A percentile compares a stretch with the other conserved stretches of the same genome.
Evolutionary conservation across 768 basidiomycete species (phyloP).

Genomic region (Suillus ampliporus): DNA sequence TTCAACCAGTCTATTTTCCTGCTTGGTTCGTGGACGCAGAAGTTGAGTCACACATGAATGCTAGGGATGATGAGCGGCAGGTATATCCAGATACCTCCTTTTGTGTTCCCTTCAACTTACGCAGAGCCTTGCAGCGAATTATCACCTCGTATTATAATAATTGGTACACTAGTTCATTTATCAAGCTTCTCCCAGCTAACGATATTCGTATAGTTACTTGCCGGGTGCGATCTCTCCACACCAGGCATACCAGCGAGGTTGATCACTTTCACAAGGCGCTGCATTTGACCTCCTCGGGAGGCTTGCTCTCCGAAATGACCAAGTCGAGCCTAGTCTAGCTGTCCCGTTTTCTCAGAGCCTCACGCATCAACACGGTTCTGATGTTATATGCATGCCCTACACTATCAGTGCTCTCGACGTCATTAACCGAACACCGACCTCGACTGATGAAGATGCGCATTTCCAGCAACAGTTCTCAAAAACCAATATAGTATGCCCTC

Average conservation of each 20-base stretch:
- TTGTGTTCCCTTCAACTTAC: background rate
- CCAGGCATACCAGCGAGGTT: conserved; percentile 1
- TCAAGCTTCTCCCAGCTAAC: conserved; percentile 19
- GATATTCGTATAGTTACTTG: conserved; percentile 28
- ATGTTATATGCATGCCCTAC: conserved; percentile 64
- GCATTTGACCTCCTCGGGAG: conserved; percentile 52
- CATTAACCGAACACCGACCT: conserved; percentile 41
- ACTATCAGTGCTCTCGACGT: conserved; percentile 57
- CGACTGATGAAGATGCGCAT: conserved; percentile 46
- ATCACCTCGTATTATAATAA: conserved; percentile 44
- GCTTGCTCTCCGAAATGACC: conserved; percentile 42
- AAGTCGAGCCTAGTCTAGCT: conserved; percentile 30
- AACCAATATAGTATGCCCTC: conserved; percentile 48
- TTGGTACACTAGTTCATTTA: conserved; percentile 47
- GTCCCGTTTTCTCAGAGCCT: conserved; percentile 56
- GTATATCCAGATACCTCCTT: background rate
- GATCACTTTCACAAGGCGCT: conserved; percentile 41
- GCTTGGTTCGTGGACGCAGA: conserved; percentile 67
- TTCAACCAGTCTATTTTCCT: conserved; percentile 64
- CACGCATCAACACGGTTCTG: conserved; percentile 50
- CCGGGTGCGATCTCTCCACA: conserved; percentile 28
- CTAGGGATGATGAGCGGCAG: background rate
- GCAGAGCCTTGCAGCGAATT: conserved; percentile 2
- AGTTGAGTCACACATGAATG: conserved; percentile 37
- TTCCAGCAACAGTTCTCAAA: conserved; percentile 52